Conservation (phyloP, 306 rosid species). For the Carpinus fangiana region DNA sequence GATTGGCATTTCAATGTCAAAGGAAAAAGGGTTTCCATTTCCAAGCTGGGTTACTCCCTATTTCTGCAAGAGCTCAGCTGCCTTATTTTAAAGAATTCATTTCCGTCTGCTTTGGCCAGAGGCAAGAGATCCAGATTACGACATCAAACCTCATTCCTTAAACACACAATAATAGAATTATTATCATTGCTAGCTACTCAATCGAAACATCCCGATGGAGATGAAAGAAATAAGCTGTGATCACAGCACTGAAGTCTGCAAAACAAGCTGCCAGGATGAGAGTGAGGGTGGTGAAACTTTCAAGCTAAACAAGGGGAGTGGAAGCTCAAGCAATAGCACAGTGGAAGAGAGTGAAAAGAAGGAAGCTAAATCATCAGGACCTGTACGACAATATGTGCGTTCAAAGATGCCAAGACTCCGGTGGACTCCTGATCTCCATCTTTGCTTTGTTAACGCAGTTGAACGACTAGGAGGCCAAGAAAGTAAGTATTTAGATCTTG, state of each 20-base stretch:
- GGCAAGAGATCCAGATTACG: neutral
- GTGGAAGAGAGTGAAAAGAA: conserved; percentile 38
- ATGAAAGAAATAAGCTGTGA: conserved; percentile 13
- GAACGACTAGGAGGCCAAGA: conserved; percentile 50
- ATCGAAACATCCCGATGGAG: neutral
- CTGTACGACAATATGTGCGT: conserved; percentile 46
- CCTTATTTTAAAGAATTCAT: neutral
- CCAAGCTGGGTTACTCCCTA: neutral
- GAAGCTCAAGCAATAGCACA: conserved; percentile 42
- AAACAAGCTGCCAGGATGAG: conserved; percentile 22
- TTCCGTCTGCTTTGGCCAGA: conserved; percentile 6
- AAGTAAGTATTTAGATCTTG: conserved; percentile 25
- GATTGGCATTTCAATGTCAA: neutral
- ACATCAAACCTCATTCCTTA: neutral
- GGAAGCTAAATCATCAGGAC: conserved; percentile 34
- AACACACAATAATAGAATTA: neutral
- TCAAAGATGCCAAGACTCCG: conserved; percentile 50
- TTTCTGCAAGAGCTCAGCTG: neutral
- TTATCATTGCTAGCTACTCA: conserved; percentile 4
- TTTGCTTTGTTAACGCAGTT: conserved; percentile 45
- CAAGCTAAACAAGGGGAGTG: conserved; percentile 7
- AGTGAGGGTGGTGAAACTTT: neutral
- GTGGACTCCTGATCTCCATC: conserved; percentile 54
- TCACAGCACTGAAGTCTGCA: conserved; percentile 6
- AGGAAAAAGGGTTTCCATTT: neutral